Evolutionary conservation across 768 basidiomycete genomes (phyloP).

Genomic region (Mycena capillaripes): DNA sequence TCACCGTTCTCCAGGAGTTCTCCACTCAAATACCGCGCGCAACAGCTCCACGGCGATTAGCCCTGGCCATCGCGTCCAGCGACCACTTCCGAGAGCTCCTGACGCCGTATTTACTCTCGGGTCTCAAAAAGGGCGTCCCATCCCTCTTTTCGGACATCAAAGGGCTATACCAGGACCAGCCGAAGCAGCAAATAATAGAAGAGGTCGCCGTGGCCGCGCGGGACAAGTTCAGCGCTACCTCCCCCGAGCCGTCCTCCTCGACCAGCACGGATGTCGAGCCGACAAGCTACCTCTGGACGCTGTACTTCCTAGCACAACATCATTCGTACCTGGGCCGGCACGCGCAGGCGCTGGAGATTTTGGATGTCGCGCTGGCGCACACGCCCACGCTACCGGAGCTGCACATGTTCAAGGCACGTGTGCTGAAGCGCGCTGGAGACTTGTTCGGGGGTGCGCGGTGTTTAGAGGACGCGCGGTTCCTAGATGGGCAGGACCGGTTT

Average conservation of each 20-base stretch:
- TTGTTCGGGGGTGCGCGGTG: slow-evolving; percentile 76
- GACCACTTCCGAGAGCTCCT: slow-evolving; percentile 78
- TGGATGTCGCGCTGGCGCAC: slow-evolving; percentile 79
- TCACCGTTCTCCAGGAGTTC: slow-evolving; percentile 72
- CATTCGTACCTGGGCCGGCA: slow-evolving; percentile 74
- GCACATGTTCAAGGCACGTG: slow-evolving; percentile 83
- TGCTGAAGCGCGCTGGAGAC: slow-evolving; percentile 91
- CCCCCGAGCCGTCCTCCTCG: slow-evolving; percentile 36
- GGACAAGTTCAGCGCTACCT: slow-evolving; percentile 47
- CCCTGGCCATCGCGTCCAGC: slow-evolving; percentile 75
- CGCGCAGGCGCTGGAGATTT: slow-evolving; percentile 67
- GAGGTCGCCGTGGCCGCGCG: slow-evolving; percentile 70
- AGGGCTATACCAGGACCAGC: slow-evolving; percentile 75
- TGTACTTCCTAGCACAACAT: slow-evolving; percentile 96
- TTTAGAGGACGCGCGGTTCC: slow-evolving; percentile 83
- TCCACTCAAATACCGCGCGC: slow-evolving; percentile 75
- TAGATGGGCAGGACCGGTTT: slow-evolving; percentile 97
- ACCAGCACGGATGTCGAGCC: slow-evolving; percentile 64
- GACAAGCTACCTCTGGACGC: slow-evolving; percentile 91
- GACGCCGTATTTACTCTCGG: slow-evolving; percentile 75
- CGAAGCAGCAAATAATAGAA: slow-evolving; percentile 79
- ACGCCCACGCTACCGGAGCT: slow-evolving; percentile 96
- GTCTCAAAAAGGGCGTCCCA: slow-evolving; percentile 88
- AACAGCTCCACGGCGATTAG: slow-evolving; percentile 78
- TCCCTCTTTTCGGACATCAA: slow-evolving; percentile 96